Evolutionary conservation across 306 rosid species (phyloP), one percentile per base, ranked within the genome.

Genomic region (Trifolium fragiferum): DNA sequence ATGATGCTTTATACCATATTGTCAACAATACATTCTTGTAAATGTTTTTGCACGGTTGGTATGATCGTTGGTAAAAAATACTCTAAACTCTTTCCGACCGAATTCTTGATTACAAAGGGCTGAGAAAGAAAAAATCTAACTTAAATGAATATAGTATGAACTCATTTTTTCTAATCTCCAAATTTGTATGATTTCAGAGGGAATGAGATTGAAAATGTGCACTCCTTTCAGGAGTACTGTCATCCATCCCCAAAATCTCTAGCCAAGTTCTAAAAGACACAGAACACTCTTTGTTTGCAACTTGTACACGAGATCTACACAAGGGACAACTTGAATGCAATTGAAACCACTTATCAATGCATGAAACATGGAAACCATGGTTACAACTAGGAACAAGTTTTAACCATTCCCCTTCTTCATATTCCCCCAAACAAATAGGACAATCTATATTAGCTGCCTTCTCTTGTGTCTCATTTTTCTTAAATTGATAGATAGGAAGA

Each of bases 341-440:
- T 74, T 19, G 79, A 80, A 87, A 74, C 90, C 90, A 83, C 23
- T 73, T 67, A 25, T 82, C 87, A 41, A 89, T 87, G 65, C 95
- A 89, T 1, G 81, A 74, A 80, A 77, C 84, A 68, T 84, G 93
- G 46, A 86, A 87, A 14, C 74, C 83, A 19, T 85, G 90, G 8
- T 13, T 32, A 33, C 88, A 91, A 12, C 57, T 78, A 0, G 92
- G 89, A 44, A 81, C 80, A 32, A 66, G 62, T 53, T 78, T 87
- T 15, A 87, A 32, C 88, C 80, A 69, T 53, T 91, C 88, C 5
- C 86, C 87, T 76, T 84, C 83, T 57, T 90, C 86, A 38, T 84
- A 87, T 38, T 90, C 93, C 3, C 83, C 93, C 66, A 86, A 73
- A 75, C 92, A 89, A 76, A 87, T 82, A 2, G 82, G 79, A 67